Evolutionary conservation across 805 yeast species (phyloP), one percentile per base, ranked within the genome.

Genomic region (Candida oleophila): DNA sequence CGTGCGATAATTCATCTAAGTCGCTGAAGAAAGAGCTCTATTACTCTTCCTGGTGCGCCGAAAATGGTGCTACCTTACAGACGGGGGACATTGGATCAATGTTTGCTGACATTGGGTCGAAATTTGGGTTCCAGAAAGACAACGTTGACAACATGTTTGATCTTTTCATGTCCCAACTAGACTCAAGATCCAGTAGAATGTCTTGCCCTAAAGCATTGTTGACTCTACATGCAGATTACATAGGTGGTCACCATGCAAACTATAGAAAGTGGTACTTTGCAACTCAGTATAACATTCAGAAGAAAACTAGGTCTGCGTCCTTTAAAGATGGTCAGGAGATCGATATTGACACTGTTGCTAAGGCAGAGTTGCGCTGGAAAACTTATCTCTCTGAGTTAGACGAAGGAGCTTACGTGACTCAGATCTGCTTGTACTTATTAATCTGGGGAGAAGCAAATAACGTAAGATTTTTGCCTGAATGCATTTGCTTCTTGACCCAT

Each of bases 201-300:
- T 65, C 83, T 1, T 87, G 96, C 3, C 64, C 71, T 32, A 76
- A 69, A 47, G 97, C 97, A 0, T 69, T 92, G 47, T 59, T 82
- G 2, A 80, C 92, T 0, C 66, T 92, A 30, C 98, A 92, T 66
- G 83, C 89, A 1, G 96, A 91, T 51, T 92, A 92, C 65, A 89
- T 92, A 50, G 97, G 97, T 0, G 97, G 98, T 15, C 88, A 83
- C 42, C 73, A 83, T 49, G 80, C 97, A 3, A 92, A 92, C 66
- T 92, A 84, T 66, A 80, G 85, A 59, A 89, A 87, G 65, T 92
- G 98, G 98, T 89, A 83, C 63, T 87, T 91, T 66, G 89, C 95
- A 39, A 89, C 96, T 7, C 89, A 84, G 64, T 69, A 86, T 33
- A 90, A 85, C 53, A 65, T 85, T 41, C 96, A 90, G 65, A 86